phyloP scores from a whole-genome alignment of 441 rosid species.

The Brassica hybrid region DNA sequence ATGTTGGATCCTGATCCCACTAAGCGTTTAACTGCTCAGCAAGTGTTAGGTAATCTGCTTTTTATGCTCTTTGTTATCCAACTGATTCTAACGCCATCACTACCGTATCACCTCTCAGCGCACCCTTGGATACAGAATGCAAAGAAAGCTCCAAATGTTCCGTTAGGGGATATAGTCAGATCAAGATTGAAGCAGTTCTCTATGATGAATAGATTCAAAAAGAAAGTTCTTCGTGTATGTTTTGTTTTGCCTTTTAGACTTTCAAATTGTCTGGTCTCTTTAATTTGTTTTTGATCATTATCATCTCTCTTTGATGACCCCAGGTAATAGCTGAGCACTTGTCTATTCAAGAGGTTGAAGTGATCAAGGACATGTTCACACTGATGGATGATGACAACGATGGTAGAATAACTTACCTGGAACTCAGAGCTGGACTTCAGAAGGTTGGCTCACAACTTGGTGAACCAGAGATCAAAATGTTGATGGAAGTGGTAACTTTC shows the following conservation, averaged over 20 bases:
- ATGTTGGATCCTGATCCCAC: constrained; percentile 85
- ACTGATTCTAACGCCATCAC: background rate
- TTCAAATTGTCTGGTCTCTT: constrained; percentile 5
- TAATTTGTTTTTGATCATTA: constrained; percentile 1
- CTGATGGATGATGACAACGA: constrained; percentile 88
- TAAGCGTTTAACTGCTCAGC: constrained; percentile 84
- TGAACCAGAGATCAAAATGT: constrained; percentile 94
- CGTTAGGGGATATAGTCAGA: constrained; percentile 93
- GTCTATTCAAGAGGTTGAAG: constrained; percentile 87
- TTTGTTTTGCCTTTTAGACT: background rate
- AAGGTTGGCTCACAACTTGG: constrained; percentile 94
- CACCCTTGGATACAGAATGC: constrained; percentile 94
- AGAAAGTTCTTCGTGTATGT: constrained; percentile 85
- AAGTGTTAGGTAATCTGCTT: constrained; percentile 78
- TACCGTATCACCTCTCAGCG: constrained; percentile 47
- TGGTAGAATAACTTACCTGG: constrained; percentile 80
- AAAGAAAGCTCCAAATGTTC: constrained; percentile 96
- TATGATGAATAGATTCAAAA: constrained; percentile 92
- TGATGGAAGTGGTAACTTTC: constrained; percentile 91
- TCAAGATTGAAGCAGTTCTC: constrained; percentile 93
- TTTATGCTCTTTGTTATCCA: background rate
- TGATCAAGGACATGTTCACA: constrained; percentile 85
- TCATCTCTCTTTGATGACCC: constrained; percentile 34
- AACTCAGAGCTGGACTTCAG: constrained; percentile 86
- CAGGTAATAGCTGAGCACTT: constrained; percentile 97